phyloP scores from a whole-genome alignment of 2,329 filamentous ascomycete species.

The Fusarium floridanum region DNA sequence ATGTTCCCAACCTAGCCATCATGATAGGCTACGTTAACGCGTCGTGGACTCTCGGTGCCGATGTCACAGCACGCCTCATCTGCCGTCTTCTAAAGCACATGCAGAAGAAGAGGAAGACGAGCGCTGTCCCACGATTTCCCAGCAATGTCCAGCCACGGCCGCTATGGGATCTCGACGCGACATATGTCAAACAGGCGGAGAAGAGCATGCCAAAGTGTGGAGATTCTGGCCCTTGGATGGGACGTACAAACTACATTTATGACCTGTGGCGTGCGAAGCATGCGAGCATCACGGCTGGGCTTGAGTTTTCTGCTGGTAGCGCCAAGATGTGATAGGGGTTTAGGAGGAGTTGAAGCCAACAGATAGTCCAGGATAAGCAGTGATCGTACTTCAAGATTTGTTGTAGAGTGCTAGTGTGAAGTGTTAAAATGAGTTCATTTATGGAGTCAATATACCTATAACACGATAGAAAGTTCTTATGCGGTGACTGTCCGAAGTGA shows the following conservation, averaged over 20 bases:
- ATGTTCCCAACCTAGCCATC: constrained; percentile 70
- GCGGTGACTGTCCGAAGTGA: not conserved
- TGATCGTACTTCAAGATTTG: not conserved
- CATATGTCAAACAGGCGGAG: not conserved
- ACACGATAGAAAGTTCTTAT: not conserved
- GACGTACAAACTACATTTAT: not conserved
- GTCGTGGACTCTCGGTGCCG: constrained; percentile 72
- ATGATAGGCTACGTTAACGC: constrained; percentile 71
- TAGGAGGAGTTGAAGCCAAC: not conserved
- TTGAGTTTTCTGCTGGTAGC: not conserved
- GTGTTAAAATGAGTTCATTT: not conserved
- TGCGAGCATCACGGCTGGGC: not conserved
- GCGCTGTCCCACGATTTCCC: not conserved
- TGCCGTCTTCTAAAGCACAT: constrained; percentile 57
- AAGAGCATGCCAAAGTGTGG: not conserved
- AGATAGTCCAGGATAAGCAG: not conserved
- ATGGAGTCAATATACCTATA: not conserved
- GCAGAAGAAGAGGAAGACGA: constrained; percentile 55
- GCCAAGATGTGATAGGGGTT: not conserved
- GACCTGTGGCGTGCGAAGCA: not conserved
- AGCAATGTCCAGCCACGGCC: not conserved
- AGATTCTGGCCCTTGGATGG: not conserved
- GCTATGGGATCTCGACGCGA: not conserved
- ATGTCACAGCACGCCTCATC: constrained; percentile 62
- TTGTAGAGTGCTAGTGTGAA: not conserved